A percentile compares a stretch with the other conserved stretches of the same genome.
phyloP scores from a whole-genome alignment of 2,329 filamentous ascomycete species.

The Penicillium sp. region DNA sequence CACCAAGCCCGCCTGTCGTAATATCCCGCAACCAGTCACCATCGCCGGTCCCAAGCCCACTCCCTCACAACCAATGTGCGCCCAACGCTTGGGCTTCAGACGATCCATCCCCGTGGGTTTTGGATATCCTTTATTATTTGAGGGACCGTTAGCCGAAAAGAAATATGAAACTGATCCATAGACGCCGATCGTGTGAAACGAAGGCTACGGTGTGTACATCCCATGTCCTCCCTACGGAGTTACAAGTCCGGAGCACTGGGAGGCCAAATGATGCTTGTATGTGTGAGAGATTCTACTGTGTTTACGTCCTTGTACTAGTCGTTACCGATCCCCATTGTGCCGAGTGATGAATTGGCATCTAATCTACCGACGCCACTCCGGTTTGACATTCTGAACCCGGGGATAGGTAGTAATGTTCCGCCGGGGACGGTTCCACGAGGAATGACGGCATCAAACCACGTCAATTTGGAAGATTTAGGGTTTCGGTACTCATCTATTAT shows the following conservation, averaged over 20 bases:
- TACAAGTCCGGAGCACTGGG: too few species aligned
- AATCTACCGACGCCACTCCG: conserved; percentile 22
- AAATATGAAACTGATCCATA: conserved; percentile 26
- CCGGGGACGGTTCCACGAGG: conserved; percentile 4
- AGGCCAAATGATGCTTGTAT: too few species aligned
- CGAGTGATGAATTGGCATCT: conserved; percentile 8
- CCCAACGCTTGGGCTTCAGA: conserved; percentile 24
- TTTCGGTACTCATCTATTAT: not conserved
- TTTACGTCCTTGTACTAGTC: not conserved
- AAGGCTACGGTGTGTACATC: too few species aligned
- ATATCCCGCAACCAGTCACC: conserved; percentile 12
- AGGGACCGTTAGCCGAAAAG: conserved; percentile 21
- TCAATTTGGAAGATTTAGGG: not conserved
- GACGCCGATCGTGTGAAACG: conserved; percentile 25
- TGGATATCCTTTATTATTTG: conserved; percentile 24
- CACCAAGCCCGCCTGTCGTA: conserved; percentile 4
- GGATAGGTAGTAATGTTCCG: conserved; percentile 12
- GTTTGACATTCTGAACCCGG: conserved; percentile 2
- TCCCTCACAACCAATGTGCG: conserved; percentile 13
- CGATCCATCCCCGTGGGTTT: conserved; percentile 33
- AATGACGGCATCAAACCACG: not conserved
- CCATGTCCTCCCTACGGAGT: not conserved
- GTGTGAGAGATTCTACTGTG: not conserved
- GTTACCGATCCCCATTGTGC: not conserved
- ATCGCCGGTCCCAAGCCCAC: not conserved